phyloP scores from a whole-genome alignment of 768 basidiomycete species.

The Inosperma sp. region DNA sequence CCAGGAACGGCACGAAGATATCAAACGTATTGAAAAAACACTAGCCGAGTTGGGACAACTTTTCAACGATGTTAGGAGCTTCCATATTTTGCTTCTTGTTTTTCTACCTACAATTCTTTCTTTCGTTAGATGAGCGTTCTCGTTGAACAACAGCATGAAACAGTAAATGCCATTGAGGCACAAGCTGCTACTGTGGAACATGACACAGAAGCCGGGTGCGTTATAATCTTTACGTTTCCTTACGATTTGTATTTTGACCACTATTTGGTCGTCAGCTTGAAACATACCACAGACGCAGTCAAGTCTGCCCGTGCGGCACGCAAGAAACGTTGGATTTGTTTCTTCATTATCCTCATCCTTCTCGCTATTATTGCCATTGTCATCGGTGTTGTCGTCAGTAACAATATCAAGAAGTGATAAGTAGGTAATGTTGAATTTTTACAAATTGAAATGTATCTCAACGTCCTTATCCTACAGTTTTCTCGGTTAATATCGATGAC shows the following conservation, averaged over 20 bases:
- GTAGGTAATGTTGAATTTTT: not conserved
- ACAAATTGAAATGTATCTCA: too few relatives aligned
- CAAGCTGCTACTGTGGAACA: constrained; percentile 71
- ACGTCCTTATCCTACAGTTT: too few relatives aligned
- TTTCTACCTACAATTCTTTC: not conserved
- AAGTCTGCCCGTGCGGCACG: constrained; percentile 81
- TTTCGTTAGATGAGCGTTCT: constrained; percentile 82
- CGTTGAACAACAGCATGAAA: constrained; percentile 92
- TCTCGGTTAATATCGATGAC: too few relatives aligned
- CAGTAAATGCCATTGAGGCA: constrained; percentile 76
- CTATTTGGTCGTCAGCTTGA: constrained; percentile 49
- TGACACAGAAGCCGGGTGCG: constrained; percentile 82
- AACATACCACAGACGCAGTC: constrained; percentile 85
- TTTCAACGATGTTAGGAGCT: constrained; percentile 81
- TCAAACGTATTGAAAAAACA: constrained; percentile 92
- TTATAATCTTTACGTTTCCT: constrained; percentile 2
- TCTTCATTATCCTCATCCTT: constrained; percentile 64
- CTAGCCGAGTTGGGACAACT: constrained; percentile 90
- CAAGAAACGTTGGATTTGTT: constrained; percentile 97
- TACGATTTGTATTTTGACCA: constrained; percentile 8
- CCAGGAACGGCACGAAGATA: constrained; percentile 95
- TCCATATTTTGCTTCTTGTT: not conserved
- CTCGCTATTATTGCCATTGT: constrained; percentile 64
- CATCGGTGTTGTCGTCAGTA: constrained; percentile 51
- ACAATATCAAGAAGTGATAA: constrained; percentile 30